Evolutionary conservation across 2,329 filamentous ascomycete genomes (phyloP), one percentile per base, ranked within the genome.

Genomic region (Paramyrothecium roridum): DNA sequence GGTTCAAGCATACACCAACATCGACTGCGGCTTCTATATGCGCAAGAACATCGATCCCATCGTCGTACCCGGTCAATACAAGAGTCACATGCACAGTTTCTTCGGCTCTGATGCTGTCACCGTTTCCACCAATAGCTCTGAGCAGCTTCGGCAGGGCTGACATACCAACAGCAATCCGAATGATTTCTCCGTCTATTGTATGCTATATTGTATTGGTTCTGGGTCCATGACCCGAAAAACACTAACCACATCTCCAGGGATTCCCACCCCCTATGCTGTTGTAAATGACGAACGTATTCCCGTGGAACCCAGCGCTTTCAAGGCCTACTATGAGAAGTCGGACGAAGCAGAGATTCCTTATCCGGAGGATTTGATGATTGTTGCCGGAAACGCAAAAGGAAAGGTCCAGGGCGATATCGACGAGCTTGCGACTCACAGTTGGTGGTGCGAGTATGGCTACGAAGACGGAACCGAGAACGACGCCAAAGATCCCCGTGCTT

Each of bases 11-110:
- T 67, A 66, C 57, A 67, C 65, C 47, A 52, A 59, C 33, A 57
- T 63, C 56, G 59, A 56, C 52, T 56, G 59, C 16, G 56, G 46
- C 16, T 58, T 59, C 46, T 63, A 66, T 50, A 63, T 67, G 65
- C 55, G 59, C 54, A 67, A 67, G 57, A 67, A 65, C 55, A 64
- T 67, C 23, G 61, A 67, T 40, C 64, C 63, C 33, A 64, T 67
- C 37, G 57, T 65, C 47, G 63, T 61, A 52, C 65, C 65, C 0
- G 62, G 65, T 22, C 51, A 62, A 53, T 65, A 69, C 55, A 62
- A 58, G 56, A 63, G 63, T 10, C 67, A 68, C 48, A 54, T 69
- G 58, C 66, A 68, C 57, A 65, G 62, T 50, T 67, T 65, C 56
- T 70, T 69, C 56, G 67, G 67, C 23, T 67, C 65, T 48, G 65